Conservation (phyloP, 176 grass and related monocot species). For the Oryza australiensis region DNA sequence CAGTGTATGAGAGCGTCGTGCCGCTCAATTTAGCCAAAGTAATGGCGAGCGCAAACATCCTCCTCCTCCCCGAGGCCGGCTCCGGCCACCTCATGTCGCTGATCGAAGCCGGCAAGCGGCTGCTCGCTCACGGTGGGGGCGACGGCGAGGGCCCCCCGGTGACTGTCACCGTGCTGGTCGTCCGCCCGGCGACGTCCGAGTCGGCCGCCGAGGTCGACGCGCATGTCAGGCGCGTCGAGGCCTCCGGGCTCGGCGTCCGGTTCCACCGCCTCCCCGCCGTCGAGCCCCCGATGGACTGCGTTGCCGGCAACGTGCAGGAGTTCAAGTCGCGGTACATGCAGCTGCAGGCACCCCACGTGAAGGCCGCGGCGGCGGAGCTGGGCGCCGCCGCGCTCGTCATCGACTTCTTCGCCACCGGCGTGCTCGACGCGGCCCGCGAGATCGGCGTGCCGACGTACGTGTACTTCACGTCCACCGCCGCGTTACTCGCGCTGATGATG, state of each 20-base stretch:
- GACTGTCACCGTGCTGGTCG: constrained; percentile 42
- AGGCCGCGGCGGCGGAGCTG: constrained; percentile 24
- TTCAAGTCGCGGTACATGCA: constrained; percentile 55
- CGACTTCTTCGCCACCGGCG: constrained; percentile 60
- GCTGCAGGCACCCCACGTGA: constrained; percentile 48
- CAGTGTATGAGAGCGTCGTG: background rate
- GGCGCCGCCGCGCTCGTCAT: constrained; percentile 45
- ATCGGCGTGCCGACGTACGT: constrained; percentile 53
- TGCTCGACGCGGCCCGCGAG: constrained; percentile 44
- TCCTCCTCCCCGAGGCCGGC: constrained; percentile 43
- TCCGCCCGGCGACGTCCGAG: constrained; percentile 41
- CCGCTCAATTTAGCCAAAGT: background rate
- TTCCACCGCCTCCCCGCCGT: constrained; percentile 56
- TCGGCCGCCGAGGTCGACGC: constrained; percentile 41
- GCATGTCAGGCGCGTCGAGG: constrained; percentile 33
- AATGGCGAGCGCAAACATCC: constrained; percentile 27
- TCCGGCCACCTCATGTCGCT: constrained; percentile 60
- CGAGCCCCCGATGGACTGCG: constrained; percentile 26
- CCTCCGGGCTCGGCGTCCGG: background rate
- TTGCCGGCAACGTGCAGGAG: constrained; percentile 41
- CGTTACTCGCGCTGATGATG: constrained; percentile 43
- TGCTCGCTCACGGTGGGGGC: constrained; percentile 11
- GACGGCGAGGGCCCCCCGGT: background rate
- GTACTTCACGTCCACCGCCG: constrained; percentile 53
- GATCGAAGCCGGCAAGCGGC: constrained; percentile 41